Percentiles rank a stretch among this genome's conserved stretches.
Evolutionary conservation across 176 grass and related monocot species (phyloP).

Genomic region (Leersia perrieri): DNA sequence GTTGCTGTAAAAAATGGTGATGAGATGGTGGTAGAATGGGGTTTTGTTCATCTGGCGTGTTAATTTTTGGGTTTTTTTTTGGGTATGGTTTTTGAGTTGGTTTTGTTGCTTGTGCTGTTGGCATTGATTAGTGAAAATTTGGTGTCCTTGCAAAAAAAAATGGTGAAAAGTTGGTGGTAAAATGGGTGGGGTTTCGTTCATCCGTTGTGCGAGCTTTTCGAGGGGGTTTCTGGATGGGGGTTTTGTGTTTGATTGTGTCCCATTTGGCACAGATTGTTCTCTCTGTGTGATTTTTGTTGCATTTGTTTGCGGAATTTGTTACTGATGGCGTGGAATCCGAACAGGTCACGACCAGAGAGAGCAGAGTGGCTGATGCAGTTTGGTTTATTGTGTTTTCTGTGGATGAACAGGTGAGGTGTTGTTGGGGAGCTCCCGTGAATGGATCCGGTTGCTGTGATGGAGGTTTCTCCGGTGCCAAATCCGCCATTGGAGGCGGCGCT

Average conservation of each 20-base stretch:
- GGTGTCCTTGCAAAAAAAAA: too few relatives aligned
- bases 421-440: not conserved
- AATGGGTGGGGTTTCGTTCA: not conserved
- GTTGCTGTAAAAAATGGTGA: too few relatives aligned
- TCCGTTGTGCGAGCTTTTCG: not conserved
- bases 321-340: not conserved
- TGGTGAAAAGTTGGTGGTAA: not conserved
- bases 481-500: constrained; percentile 10
- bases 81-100: not conserved
- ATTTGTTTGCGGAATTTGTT: not conserved
- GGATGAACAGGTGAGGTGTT: too few relatives aligned
- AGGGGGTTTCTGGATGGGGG: not conserved
- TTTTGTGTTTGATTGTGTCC: not conserved
- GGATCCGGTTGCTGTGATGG: constrained; percentile 33
- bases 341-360: too few relatives aligned
- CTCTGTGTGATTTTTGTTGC: not conserved
- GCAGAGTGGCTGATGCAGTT: not conserved
- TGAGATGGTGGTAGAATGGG: not conserved
- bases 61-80: not conserved
- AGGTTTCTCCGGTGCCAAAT: constrained; percentile 17
- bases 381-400: not conserved
- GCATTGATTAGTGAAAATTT: not conserved
- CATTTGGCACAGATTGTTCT: not conserved
- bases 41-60: not conserved
- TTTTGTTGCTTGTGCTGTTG: not conserved